These are phyloP conservation scores for Nannochloropsis oceanica DNA, from an alignment of 108 stramenopile species.

Conservation along the genomic window DNA sequence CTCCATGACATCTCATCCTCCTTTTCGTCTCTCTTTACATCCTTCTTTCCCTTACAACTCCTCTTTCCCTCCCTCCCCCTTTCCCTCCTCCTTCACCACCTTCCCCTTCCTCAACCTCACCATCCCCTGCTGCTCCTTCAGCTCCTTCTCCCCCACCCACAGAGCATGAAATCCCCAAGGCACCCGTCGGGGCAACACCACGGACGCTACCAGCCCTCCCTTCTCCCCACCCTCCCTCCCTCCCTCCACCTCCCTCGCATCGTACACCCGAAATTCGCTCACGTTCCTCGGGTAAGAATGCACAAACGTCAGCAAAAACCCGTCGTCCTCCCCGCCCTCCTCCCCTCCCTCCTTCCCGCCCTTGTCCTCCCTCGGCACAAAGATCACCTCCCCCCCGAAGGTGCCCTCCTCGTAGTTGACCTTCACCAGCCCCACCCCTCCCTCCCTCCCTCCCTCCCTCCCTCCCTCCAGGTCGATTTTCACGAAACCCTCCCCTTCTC, in stretches of 20 bases:
- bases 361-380: constrained; percentile 74
- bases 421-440: constrained; percentile 74
- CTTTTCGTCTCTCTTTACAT: not conserved
- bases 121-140: not conserved
- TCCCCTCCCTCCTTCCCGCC: not conserved
- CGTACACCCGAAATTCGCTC: not conserved
- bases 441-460: not conserved
- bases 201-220: not conserved
- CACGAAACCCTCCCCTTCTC: not conserved
- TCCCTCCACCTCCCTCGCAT: not conserved
- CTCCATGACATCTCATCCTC: not conserved
- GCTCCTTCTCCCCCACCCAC: not conserved
- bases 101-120: not conserved
- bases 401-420: constrained; percentile 42
- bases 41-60: not conserved
- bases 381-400: constrained; percentile 63
- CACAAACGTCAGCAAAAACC: not conserved
- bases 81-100: not conserved
- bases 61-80: not conserved
- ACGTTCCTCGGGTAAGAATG: not conserved
- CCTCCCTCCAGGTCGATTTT: no score
- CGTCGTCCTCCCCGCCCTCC: not conserved
- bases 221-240: not conserved
- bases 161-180: not conserved
- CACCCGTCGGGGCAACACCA: not conserved